Base-by-base conservation (phyloP, 768 basidiomycete species). In the Collybia sordida region DNA sequence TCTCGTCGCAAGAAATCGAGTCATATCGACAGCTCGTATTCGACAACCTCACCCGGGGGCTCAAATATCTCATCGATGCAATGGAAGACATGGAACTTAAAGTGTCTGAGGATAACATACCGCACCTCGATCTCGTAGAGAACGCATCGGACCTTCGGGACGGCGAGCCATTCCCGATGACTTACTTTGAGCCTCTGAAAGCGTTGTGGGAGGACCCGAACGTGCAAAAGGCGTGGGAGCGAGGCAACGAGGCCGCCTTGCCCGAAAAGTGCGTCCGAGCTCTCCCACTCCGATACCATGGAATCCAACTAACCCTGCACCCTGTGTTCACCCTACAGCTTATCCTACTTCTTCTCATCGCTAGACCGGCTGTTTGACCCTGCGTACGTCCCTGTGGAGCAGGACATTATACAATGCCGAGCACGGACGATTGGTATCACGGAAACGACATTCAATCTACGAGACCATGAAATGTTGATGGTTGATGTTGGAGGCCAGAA, bases 401-500 rank as follows among this genome's bases (percentile, higher is more conserved):
- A 91, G 60, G 94, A 96, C 63, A 95, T 96, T 56, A 82, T 98
- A 23, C 86, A 85, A 36, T 85, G 86, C 51, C 79, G 93, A 46
- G 90, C 88, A 34, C 85, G 93, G 50, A 95, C 94, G 19, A 93
- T 91, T 14, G 94, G 93, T 17, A 93, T 94, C 61, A 91, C 88
- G 6, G 90, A 93, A 68, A 96, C 93, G 0, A 80, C 83, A 15
- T 96, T 97, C 70, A 73, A 76, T 38, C 75, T 94, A 48, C 75
- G 79, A 56, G 88, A 86, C 37, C 86, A 91, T 50, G 86, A 90
- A 57, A 85, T 93, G 85, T 75, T 93, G 47, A 91, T 98, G 87
- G 88, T 97, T 49, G 94, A 97, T 61, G 94, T 90, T 28, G 89
- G 89, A 23, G 94, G 94, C 5, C 94, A 97, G 73, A 92, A 95